These are phyloP conservation scores for Yamadazyma sp. DNA, from an alignment of 1,139 yeast species.

Conservation along the genomic window DNA sequence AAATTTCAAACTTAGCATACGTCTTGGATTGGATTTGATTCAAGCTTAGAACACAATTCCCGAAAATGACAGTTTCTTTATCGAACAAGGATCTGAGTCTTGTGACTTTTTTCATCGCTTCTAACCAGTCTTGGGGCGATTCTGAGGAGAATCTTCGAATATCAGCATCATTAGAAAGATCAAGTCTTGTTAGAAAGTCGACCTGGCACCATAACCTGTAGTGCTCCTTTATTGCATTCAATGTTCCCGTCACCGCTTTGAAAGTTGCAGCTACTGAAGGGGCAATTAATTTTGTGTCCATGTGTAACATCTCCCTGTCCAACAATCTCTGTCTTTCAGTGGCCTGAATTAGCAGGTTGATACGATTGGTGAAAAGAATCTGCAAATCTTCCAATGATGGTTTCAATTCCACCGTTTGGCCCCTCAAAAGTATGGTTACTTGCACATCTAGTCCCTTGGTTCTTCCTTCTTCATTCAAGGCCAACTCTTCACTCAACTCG, in stretches of 20 bases:
- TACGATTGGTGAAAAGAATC: constrained; percentile 11
- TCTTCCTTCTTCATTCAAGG: background rate
- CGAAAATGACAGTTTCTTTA: constrained; percentile 46
- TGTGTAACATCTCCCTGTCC: constrained; percentile 1
- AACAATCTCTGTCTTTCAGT: constrained; percentile 15
- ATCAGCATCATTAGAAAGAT: constrained; percentile 23
- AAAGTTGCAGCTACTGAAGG: constrained; percentile 9
- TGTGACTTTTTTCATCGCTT: constrained; percentile 45
- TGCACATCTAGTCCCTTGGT: background rate
- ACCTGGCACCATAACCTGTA: constrained; percentile 53
- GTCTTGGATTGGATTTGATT: constrained; percentile 56
- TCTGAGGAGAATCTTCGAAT: constrained; percentile 21
- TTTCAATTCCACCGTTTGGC: constrained; percentile 40
- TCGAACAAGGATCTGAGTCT: constrained; percentile 52
- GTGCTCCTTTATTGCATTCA: constrained; percentile 32
- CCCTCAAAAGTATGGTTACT: constrained; percentile 43
- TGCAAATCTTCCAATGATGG: constrained; percentile 30
- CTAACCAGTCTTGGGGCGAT: constrained; percentile 49
- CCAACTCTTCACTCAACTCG: background rate
- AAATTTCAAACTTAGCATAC: constrained; percentile 54
- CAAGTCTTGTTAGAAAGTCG: constrained; percentile 59
- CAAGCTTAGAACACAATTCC: constrained; percentile 39
- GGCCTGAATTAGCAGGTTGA: constrained; percentile 15
- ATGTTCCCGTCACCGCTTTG: constrained; percentile 19
- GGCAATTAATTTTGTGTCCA: background rate